Evolutionary conservation across 2,329 filamentous ascomycete genomes (phyloP).

Genomic region (Monosporascus sp.): DNA sequence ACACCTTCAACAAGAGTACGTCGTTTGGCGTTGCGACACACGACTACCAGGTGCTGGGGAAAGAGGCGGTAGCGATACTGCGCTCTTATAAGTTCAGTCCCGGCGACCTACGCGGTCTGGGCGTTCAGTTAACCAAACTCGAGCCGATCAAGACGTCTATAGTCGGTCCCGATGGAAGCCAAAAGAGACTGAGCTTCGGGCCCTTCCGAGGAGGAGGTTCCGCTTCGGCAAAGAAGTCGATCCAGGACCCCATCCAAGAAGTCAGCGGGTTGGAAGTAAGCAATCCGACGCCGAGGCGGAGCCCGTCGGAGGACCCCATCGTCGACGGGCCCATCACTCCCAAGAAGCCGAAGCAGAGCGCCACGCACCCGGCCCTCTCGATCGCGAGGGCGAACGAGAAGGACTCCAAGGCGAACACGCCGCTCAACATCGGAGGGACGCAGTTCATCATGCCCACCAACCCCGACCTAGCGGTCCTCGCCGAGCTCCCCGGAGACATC

Average conservation of each 20-base stretch:
- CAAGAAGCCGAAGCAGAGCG: constrained; percentile 39
- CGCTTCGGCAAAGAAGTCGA: constrained; percentile 32
- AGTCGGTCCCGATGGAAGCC: constrained; percentile 64
- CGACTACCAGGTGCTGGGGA: constrained; percentile 62
- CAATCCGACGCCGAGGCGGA: constrained; percentile 23
- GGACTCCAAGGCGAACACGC: constrained; percentile 55
- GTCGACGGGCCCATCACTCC: constrained; percentile 50
- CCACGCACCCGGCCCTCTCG: constrained; percentile 47
- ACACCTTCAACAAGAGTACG: constrained; percentile 85
- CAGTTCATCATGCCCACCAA: constrained; percentile 89
- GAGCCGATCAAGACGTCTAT: constrained; percentile 64
- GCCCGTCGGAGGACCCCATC: constrained; percentile 45
- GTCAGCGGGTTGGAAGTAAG: constrained; percentile 31
- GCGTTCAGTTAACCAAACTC: constrained; percentile 89
- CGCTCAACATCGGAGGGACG: constrained; percentile 75
- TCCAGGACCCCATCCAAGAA: constrained; percentile 44
- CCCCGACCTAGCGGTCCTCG: constrained; percentile 73
- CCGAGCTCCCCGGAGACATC: constrained; percentile 80
- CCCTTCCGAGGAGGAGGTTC: constrained; percentile 33
- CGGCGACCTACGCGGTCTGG: constrained; percentile 87
- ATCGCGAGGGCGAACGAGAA: constrained; percentile 44
- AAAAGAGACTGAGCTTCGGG: constrained; percentile 72
- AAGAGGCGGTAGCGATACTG: constrained; percentile 80
- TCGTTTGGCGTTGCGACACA: constrained; percentile 82
- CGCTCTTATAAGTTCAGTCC: constrained; percentile 78